Base-by-base conservation (phyloP, 208 protist genomes). In the Leishmania mexicana region DNA sequence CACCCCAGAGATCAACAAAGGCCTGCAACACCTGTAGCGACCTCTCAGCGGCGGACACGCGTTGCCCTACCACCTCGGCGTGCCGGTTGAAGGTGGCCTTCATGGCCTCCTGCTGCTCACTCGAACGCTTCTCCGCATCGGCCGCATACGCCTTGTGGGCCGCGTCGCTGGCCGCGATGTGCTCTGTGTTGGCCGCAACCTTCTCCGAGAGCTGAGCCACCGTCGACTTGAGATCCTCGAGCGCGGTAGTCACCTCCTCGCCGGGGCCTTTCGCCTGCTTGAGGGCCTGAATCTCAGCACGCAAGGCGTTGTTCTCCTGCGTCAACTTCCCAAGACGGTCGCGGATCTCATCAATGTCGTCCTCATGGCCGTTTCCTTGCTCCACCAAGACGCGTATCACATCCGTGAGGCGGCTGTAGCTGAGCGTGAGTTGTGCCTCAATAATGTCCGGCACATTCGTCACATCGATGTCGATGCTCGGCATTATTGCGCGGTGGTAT, bases 381-480 rank as follows among this genome's bases (percentile, higher is more conserved):
- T 96, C 91, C 21, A 97, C 81, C 65, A 97, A 92, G 28, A 95
- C 81, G 35, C 89, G 90, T 31, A 97, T 89, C 38, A 97, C 81
- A 72, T 96, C 86, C 38, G 93, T 85, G 45, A 97, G 90, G 67
- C 93, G 90, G 75, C 90, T 96, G 87, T 96, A 97, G 85, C 93
- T 97, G 17, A 97, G 88, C 4, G 95, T 97, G 15, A 97, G 87
- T 80, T 97, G 94, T 62, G 94, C 94, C 88, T 97, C 94, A 76
- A 97, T 97, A 83, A 97, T 96, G 83, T 97, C 94, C 17, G 94
- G 94, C 51, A 97, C 92, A 65, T 83, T 85, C 6, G 85, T 76
- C 49, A 95, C 83, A 86, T 97, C 94, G 28, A 95, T 74, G 21
- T 95, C 92, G 21, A 95, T 88, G 35, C 83, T 78, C 7, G 94